These are phyloP conservation scores for Bothriochloa decipiens DNA, from an alignment of 176 grass and related monocot genomes.

Conservation along the genomic window DNA sequence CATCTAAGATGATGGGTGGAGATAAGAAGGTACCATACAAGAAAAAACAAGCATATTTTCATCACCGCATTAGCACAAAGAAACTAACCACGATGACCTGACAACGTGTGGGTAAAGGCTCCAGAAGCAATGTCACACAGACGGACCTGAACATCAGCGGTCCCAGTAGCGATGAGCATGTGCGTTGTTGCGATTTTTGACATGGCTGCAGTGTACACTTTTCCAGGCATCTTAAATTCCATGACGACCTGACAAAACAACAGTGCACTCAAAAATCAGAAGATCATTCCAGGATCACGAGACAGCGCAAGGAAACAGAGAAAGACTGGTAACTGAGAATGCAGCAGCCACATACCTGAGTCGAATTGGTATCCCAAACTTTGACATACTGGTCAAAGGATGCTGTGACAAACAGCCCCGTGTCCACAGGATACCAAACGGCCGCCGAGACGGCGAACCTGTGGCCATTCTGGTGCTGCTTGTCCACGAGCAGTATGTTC, in stretches of 20 bases:
- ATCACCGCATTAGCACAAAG: constrained; percentile 32
- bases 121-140: constrained; percentile 92
- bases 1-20: constrained; percentile 59
- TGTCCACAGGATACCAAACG: constrained; percentile 91
- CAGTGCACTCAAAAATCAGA: background rate
- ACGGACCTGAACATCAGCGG: constrained; percentile 87
- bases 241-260: constrained; percentile 68
- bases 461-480: constrained; percentile 67
- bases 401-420: constrained; percentile 77
- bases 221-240: constrained; percentile 98
- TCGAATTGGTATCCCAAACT: constrained; percentile 94
- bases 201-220: constrained; percentile 76
- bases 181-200: constrained; percentile 78
- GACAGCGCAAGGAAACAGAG: background rate
- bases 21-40: constrained; percentile 51
- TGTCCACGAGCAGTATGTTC: constrained; percentile 76
- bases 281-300: constrained; percentile 13
- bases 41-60: constrained; percentile 2
- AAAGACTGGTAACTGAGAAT: background rate
- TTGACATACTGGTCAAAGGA: constrained; percentile 90
- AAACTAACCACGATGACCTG: constrained; percentile 86
- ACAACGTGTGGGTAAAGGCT: constrained; percentile 95
- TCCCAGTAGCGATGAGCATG: constrained; percentile 85
- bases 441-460: constrained; percentile 73
- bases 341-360: constrained; percentile 57